Evolutionary conservation across 2,329 filamentous ascomycete genomes (phyloP).

Genomic region (Myriosclerotinia scirpicola): DNA sequence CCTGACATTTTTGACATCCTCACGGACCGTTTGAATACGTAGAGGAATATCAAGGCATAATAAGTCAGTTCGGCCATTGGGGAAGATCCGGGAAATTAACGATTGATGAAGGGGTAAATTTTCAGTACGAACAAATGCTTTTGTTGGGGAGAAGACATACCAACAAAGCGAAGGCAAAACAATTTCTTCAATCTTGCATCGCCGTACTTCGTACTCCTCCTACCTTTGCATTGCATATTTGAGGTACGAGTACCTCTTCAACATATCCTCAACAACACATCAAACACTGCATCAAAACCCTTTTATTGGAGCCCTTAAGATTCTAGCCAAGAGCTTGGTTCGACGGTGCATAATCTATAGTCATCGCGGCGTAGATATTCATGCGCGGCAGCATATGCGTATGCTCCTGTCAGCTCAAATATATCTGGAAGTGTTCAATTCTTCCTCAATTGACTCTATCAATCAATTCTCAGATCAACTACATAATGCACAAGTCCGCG

Average conservation of each 20-base stretch:
- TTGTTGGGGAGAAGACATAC: background rate
- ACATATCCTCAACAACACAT: background rate
- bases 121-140: background rate
- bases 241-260: too few relatives aligned
- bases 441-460: background rate
- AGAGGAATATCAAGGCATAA: background rate
- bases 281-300: background rate
- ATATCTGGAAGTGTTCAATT: background rate
- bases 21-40: background rate
- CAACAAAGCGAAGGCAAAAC: background rate
- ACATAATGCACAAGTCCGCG: background rate
- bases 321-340: conserved; percentile 3
- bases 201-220: background rate
- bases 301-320: background rate
- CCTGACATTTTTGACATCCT: background rate
- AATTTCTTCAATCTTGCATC: background rate
- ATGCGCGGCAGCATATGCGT: background rate
- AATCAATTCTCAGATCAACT: background rate
- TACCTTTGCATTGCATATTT: background rate
- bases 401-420: background rate
- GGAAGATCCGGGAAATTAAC: background rate
- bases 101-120: conserved; percentile 15
- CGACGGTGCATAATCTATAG: background rate
- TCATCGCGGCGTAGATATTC: background rate
- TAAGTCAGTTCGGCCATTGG: too few relatives aligned